phyloP scores from a whole-genome alignment of 2,329 filamentous ascomycete species.

The Cladosporium velox region DNA sequence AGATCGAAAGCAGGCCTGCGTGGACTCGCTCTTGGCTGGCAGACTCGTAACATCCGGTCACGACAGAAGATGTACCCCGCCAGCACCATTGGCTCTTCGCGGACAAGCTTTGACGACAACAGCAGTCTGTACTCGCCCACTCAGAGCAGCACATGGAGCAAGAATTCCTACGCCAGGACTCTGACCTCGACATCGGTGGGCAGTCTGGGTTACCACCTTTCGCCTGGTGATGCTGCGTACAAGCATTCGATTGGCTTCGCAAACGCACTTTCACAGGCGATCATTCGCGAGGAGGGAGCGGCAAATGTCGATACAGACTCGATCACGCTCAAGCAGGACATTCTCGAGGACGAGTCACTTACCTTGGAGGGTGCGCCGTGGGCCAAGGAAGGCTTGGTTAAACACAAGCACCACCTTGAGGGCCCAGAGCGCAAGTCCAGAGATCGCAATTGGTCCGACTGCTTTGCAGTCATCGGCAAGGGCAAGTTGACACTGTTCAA shows the following conservation, averaged over 20 bases:
- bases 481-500: slow-evolving; percentile 93
- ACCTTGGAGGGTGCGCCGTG: slow-evolving; percentile 93
- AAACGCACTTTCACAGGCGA: slow-evolving; percentile 92
- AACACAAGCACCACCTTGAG: slow-evolving; percentile 95
- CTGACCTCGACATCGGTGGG: slow-evolving; percentile 91
- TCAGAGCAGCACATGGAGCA: slow-evolving; percentile 91
- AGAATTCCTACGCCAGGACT: slow-evolving; percentile 86
- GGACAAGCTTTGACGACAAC: slow-evolving; percentile 90
- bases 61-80: slow-evolving; percentile 73
- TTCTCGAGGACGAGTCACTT: slow-evolving; percentile 89
- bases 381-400: slow-evolving; percentile 95
- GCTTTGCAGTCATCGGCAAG: slow-evolving; percentile 94
- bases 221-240: slow-evolving; percentile 68
- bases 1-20: slow-evolving; percentile 68
- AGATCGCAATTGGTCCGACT: slow-evolving; percentile 91
- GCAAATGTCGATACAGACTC: slow-evolving; percentile 46
- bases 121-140: slow-evolving; percentile 91
- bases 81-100: slow-evolving; percentile 83
- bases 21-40: slow-evolving; percentile 70
- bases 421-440: slow-evolving; percentile 87
- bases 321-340: slow-evolving; percentile 36
- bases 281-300: slow-evolving; percentile 81
- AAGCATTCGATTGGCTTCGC: slow-evolving; percentile 97
- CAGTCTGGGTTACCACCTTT: slow-evolving; percentile 77
- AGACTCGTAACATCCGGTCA: slow-evolving; percentile 76